Base-by-base conservation (phyloP, 345 rosid genomes). In the Mercurialis annua region DNA sequence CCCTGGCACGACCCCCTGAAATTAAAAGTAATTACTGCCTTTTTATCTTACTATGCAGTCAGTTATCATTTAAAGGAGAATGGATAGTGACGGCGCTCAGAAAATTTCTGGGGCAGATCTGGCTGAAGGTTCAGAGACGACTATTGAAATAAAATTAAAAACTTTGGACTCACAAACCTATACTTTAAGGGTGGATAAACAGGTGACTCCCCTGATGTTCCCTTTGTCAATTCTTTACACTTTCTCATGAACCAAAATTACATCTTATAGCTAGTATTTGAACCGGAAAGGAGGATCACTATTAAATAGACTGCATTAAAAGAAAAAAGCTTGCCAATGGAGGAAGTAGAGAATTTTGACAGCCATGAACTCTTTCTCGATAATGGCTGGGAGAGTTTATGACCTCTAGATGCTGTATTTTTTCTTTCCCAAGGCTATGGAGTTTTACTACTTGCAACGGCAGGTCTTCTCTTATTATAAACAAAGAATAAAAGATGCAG, bases 131-230 rank as follows among this genome's bases (percentile, higher is more conserved):
- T 77, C 90, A 34, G 85, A 83, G 80, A 64, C 86, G 43, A 67
- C 81, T 34, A 83, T 89, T 44, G 95, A 85, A 78, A 86, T 89
- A 66, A 89, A 89, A 71, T 69, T 89, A 58, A 89, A 86, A 73
- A 89, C 90, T 26, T 68, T 89, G 74, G 95, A 89, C 71, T 84
- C 92, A 47, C 95, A 81, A 72, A 86, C 90, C 65, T 78, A 89
- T 71, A 80, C 87, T 65, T 76, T 89, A 81, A 83, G 77, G 73
- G 95, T 89, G 67, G 84, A 89, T 73, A 89, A 86, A 77, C 87
- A 88, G 89, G 94, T 88, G 61, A 62, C 24, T 71, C 17, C 30
- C 75, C 12, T 8, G 27, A 43, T 69, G 46, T 36, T 52, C 17
- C 53, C 23, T 66, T 27, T 48, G 31, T 42, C 49, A 24, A 58